These are phyloP conservation scores for Eucalyptus sp. DNA, from an alignment of 345 rosid genomes.

Conservation along the genomic window DNA sequence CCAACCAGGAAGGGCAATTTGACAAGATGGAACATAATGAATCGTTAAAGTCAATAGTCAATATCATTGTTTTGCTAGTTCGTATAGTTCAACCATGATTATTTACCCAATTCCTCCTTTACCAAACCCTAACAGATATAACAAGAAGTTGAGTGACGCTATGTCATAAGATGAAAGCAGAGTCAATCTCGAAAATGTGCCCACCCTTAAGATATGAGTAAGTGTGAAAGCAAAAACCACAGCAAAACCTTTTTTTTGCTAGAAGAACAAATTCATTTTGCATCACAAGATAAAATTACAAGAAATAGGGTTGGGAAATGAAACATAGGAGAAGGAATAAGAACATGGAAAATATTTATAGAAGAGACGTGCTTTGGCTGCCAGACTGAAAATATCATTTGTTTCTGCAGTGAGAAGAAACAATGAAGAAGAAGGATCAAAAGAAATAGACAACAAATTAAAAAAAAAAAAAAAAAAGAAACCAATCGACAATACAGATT, in stretches of 20 bases:
- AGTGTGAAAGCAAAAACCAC: rapidly evolving
- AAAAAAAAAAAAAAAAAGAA: no score
- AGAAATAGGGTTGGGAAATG: background rate
- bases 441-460: no score
- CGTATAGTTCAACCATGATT: background rate
- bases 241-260: background rate
- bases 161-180: rapidly evolving
- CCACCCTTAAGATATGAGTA: no score
- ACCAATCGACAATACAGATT: no score
- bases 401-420: constrained; percentile 45
- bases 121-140: no score
- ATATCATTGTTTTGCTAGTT: background rate
- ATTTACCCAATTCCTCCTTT: no score
- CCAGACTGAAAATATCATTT: constrained; percentile 84
- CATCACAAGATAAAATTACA: background rate
- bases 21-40: background rate
- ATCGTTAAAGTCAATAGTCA: background rate
- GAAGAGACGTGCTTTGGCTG: constrained; percentile 55
- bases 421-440: background rate
- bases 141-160: no score
- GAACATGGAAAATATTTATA: background rate
- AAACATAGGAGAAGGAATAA: background rate
- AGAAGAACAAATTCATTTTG: background rate
- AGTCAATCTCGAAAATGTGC: no score
- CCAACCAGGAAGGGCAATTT: background rate